A percentile compares a stretch with the other conserved stretches of the same genome.
Conservation (phyloP, 176 grass and related monocot genomes). For the Zoysia pacifica region DNA sequence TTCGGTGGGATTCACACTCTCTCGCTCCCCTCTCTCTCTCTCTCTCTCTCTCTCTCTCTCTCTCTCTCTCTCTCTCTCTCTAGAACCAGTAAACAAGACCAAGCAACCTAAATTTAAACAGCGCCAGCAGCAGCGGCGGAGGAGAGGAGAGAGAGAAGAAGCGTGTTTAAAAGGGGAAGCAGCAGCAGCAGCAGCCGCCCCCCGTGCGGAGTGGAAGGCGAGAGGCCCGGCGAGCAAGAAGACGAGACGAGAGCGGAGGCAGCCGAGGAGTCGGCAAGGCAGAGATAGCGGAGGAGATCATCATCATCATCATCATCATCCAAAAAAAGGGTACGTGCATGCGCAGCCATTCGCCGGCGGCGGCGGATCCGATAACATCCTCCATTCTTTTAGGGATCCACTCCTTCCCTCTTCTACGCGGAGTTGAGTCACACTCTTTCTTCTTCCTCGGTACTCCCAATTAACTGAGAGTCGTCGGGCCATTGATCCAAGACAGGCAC, state of each 20-base stretch:
- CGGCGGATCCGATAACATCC: slow-evolving; percentile 49
- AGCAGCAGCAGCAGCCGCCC: slow-evolving; percentile 1
- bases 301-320: not conserved
- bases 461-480: slow-evolving; percentile 37
- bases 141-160: not conserved
- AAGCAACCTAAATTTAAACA: slow-evolving; percentile 30
- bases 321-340: slow-evolving; percentile 44
- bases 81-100: not conserved
- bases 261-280: slow-evolving; percentile 37
- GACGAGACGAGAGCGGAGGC: slow-evolving; percentile 11
- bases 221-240: not conserved
- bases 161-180: slow-evolving; percentile 19
- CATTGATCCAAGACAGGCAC: slow-evolving; percentile 64
- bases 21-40: slow-evolving; percentile 11
- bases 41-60: slow-evolving; percentile 15
- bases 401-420: not conserved
- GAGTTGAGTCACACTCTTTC: slow-evolving; percentile 36
- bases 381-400: slow-evolving; percentile 29
- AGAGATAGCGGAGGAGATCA: slow-evolving; percentile 38
- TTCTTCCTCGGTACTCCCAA: slow-evolving; percentile 35
- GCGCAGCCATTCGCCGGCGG: slow-evolving; percentile 33
- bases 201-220: slow-evolving; percentile 30
- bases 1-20: slow-evolving; percentile 29
- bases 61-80: slow-evolving; percentile 15
- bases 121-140: slow-evolving; percentile 1